These are phyloP conservation scores for Pseudopithomyces maydicus DNA, from an alignment of 2,329 filamentous ascomycete genomes.

Conservation along the genomic window DNA sequence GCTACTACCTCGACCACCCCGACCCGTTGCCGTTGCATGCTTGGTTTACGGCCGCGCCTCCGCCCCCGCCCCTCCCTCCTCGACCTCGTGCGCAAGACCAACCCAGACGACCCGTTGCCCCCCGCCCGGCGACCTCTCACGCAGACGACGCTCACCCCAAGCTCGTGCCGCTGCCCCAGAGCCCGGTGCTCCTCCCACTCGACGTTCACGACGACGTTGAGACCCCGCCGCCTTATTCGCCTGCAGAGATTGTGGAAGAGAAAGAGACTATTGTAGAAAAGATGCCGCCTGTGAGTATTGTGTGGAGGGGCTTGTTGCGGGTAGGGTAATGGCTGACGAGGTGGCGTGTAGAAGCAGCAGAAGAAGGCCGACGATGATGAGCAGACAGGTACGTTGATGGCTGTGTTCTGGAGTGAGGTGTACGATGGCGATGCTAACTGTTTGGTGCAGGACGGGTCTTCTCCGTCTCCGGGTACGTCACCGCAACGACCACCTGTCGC, in stretches of 20 bases:
- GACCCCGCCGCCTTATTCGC: constrained; percentile 30
- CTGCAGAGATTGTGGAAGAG: constrained; percentile 13
- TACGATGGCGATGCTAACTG: constrained; percentile 17
- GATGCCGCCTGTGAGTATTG: constrained; percentile 46
- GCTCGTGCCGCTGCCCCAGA: constrained; percentile 42
- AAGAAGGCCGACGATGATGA: constrained; percentile 52
- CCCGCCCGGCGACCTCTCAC: constrained; percentile 24
- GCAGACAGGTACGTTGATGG: constrained; percentile 57
- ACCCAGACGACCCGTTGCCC: constrained; percentile 55
- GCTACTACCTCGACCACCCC: constrained; percentile 19
- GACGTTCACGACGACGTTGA: constrained; percentile 22
- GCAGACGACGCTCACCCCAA: constrained; percentile 35
- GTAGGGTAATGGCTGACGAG: constrained; percentile 29
- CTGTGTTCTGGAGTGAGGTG: not conserved
- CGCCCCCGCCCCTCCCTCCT: constrained; percentile 66
- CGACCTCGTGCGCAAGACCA: constrained; percentile 62
- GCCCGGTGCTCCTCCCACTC: constrained; percentile 37
- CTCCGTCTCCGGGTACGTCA: constrained; percentile 68
- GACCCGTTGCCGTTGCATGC: constrained; percentile 51
- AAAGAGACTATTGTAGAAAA: constrained; percentile 17
- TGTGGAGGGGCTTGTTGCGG: constrained; percentile 4
- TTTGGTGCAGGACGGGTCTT: constrained; percentile 62
- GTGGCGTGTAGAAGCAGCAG: constrained; percentile 36
- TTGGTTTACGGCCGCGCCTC: constrained; percentile 63
- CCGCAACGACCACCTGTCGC: constrained; percentile 14